phyloP scores from a whole-genome alignment of 2,329 filamentous ascomycete genomes.

The Pyrenochaeta sp. region DNA sequence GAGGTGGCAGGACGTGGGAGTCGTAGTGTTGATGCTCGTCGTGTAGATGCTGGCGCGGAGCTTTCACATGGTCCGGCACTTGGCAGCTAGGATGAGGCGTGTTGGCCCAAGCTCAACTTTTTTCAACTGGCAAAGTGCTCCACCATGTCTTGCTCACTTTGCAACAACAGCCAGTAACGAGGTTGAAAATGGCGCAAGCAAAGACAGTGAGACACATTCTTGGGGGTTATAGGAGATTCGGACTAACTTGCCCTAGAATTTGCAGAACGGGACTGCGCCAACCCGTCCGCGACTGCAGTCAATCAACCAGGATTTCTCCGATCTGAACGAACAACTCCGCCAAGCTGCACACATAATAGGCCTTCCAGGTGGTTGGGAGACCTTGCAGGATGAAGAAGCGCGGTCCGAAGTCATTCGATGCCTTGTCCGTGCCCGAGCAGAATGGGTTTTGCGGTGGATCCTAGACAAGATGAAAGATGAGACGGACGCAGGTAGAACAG shows the following conservation, averaged over 20 bases:
- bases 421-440: slow-evolving; percentile 56
- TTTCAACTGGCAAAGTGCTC: slow-evolving; percentile 19
- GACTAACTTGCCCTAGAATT: slow-evolving; percentile 15
- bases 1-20: slow-evolving; percentile 12
- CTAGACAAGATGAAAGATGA: slow-evolving; percentile 65
- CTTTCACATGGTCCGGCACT: slow-evolving; percentile 35
- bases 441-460: slow-evolving; percentile 74
- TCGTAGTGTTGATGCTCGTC: slow-evolving; percentile 34
- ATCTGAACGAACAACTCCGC: slow-evolving; percentile 50
- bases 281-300: slow-evolving; percentile 51
- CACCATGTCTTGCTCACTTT: slow-evolving; percentile 1
- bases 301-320: slow-evolving; percentile 49
- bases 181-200: slow-evolving; percentile 34
- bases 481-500: slow-evolving; percentile 43
- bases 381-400: slow-evolving; percentile 10
- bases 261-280: slow-evolving; percentile 25
- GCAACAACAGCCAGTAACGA: slow-evolving; percentile 8
- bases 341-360: slow-evolving; percentile 53
- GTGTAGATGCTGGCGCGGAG: slow-evolving; percentile 29
- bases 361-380: slow-evolving; percentile 42
- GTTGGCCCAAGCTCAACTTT: slow-evolving; percentile 29
- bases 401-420: slow-evolving; percentile 16
- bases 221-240: rapidly evolving
- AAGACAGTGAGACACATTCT: slow-evolving; percentile 18
- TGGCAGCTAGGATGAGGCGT: slow-evolving; percentile 26